Evolutionary conservation across 495 filamentous ascomycete genomes (phyloP), one percentile per base, ranked within the genome.

Genomic region (Tuber brumale): DNA sequence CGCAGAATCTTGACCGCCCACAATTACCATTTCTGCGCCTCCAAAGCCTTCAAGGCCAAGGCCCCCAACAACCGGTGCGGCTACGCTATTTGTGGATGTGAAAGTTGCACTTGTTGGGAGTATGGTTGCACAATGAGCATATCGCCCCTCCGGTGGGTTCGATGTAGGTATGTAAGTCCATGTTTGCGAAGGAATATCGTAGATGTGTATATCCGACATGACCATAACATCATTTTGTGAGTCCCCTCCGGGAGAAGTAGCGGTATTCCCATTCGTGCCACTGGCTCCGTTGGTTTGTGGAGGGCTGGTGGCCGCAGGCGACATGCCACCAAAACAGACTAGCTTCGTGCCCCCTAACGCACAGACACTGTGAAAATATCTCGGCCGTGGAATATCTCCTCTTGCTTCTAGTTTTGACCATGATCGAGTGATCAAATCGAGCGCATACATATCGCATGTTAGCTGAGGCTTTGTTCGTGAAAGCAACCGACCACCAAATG

Each of bases 321-420:
- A 97, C 95, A 99, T 99, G 70, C 95, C 95, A 70, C 95, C 95
- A 85, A 97, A 99, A 84, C 94, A 97, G 3, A 99, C 95, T 80
- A 99, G 86, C 84, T 98, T 99, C 3, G 92, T 94, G 84, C 97
- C 95, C 4, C 96, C 95, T 16, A 98, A 86, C 9, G 92, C 89
- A 82, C 96, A 98, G 79, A 97, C 91, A 76, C 92, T 97, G 85
- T 99, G 95, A 81, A 99, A 99, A 83, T 99, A 99, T 35, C 95
- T 90, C 27, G 96, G 93, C 14, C 92, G 90, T 14, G 95, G 95
- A 61, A 95, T 87, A 80, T 97, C 93, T 42, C 95, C 95, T 39
- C 86, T 87, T 2, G 91, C 88, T 46, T 97, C 94, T 41, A 98
- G 79, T 81, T 94, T 97, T 6, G 89, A 92, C 95, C 95, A 99